These are phyloP conservation scores for Jacaranda mimosifolia DNA, from an alignment of 257 asterid genomes.

Conservation along the genomic window DNA sequence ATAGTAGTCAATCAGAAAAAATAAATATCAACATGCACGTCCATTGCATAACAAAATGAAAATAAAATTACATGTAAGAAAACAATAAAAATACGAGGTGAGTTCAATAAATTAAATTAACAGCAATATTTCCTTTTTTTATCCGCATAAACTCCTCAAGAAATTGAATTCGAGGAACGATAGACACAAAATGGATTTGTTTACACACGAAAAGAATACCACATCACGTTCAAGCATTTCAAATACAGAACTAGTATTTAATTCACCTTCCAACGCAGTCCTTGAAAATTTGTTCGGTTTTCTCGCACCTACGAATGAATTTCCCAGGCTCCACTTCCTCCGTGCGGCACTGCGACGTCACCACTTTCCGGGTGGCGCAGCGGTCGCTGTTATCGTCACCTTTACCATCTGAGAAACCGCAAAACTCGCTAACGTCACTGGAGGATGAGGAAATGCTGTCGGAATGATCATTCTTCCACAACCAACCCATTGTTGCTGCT, in stretches of 20 bases:
- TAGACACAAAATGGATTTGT: not conserved
- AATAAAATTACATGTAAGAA: not conserved
- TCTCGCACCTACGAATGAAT: slow-evolving; percentile 84
- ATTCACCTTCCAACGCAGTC: slow-evolving; percentile 81
- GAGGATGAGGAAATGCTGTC: slow-evolving; percentile 37
- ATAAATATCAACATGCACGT: not conserved
- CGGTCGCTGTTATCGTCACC: slow-evolving; percentile 39
- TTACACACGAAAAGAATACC: not conserved
- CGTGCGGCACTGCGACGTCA: slow-evolving; percentile 74
- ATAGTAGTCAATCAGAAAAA: not conserved
- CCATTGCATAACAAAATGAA: not conserved
- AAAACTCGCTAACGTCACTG: slow-evolving; percentile 29
- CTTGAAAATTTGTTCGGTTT: slow-evolving; percentile 72
- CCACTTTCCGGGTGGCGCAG: slow-evolving; percentile 70
- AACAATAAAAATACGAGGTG: not conserved
- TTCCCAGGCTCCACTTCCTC: slow-evolving; percentile 87
- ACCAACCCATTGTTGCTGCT: slow-evolving; percentile 68
- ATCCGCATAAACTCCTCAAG: not conserved
- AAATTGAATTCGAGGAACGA: not conserved
- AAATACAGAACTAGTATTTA: not conserved
- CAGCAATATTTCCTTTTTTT: not conserved
- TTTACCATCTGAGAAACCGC: slow-evolving; percentile 4
- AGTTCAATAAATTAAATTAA: not conserved
- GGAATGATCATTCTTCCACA: slow-evolving; percentile 52
- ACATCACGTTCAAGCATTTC: not conserved